Base-by-base conservation (phyloP, 805 yeast genomes). In the Saccharomycopsis babjevae region DNA sequence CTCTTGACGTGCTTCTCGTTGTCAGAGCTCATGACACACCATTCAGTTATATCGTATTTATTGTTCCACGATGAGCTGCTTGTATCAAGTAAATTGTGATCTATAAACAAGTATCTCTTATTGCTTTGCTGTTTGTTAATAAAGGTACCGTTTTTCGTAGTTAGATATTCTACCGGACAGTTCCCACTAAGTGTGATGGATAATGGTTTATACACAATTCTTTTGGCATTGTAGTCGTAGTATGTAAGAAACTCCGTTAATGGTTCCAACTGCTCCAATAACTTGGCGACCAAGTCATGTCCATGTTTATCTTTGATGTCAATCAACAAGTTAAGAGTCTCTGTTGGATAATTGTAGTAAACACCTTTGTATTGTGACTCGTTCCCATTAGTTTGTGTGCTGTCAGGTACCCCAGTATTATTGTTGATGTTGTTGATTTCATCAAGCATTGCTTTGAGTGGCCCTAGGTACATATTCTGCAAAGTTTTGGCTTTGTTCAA, bases 291-390 rank as follows among this genome's bases (percentile, higher is more conserved):
- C 18, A 74, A 69, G 1, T 72, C 69, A 69, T 80, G 85, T 0
- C 84, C 78, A 18, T 67, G 65, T 22, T 72, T 70, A 22, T 87
- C 81, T 50, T 79, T 79, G 52, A 63, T 61, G 36, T 63, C 65
- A 65, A 87, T 74, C 72, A 84, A 81, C 38, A 87, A 71, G 68
- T 79, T 83, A 28, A 85, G 69, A 1, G 89, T 80, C 25, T 82
- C 77, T 60, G 73, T 70, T 57, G 79, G 78, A n/a, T 74, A 69
- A 46, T 79, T 73, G 65, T 73, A 78, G 62, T 76, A 79, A 1
- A 79, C 71, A 15, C 82, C 83, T 46, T 46, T 46, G n/a, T 25
- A 46, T 40, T 40, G 46, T 2, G 32, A 22, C 61, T 70, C 68
- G 34, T 61, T 56, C 40, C 18, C 52, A 30, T 10, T n/a, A 4